A percentile compares a stretch with the other conserved stretches of the same genome.
phyloP scores from a whole-genome alignment of 805 yeast species.

The Maudiozyma bulderi region DNA sequence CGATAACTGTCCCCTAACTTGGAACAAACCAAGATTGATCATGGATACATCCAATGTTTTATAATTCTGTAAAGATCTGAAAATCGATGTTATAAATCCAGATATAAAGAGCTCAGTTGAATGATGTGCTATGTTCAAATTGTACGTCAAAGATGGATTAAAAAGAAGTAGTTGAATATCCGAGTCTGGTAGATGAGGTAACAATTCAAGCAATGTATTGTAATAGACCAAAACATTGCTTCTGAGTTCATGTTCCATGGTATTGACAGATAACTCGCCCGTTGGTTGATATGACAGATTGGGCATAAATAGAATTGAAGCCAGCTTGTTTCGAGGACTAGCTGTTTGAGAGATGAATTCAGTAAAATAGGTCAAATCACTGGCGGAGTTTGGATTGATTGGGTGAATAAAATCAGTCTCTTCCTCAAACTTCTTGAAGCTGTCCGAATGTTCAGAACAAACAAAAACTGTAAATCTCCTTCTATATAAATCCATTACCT shows the following conservation, averaged over 20 bases:
- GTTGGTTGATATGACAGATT: conserved; percentile 26
- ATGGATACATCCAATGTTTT: conserved; percentile 9
- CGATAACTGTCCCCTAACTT: conserved; percentile 26
- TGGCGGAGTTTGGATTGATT: conserved; percentile 16
- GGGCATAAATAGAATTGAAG: conserved; percentile 26
- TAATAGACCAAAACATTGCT: conserved; percentile 19
- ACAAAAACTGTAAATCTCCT: conserved; percentile 27
- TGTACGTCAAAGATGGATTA: conserved; percentile 24
- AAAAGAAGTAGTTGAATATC: conserved; percentile 19
- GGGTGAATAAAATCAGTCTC: conserved; percentile 23
- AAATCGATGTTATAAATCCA: conserved; percentile 18
- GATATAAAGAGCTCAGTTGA: conserved; percentile 23
- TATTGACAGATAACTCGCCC: conserved; percentile 16
- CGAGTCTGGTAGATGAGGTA: conserved; percentile 14
- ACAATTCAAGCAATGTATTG: conserved; percentile 13
- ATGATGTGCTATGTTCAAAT: conserved; percentile 18
- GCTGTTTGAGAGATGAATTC: conserved; percentile 6
- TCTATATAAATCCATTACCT: conserved; percentile 28
- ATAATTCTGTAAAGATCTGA: conserved; percentile 10
- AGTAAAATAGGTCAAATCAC: conserved; percentile 16
- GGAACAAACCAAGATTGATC: conserved; percentile 23
- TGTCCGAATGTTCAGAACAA: conserved; percentile 20
- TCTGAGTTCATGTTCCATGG: conserved; percentile 17
- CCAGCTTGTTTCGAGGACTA: conserved; percentile 9
- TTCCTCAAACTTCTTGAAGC: conserved; percentile 17